Base-by-base conservation (phyloP, 2,329 filamentous ascomycete genomes). In the Ustilaginoidea virens region DNA sequence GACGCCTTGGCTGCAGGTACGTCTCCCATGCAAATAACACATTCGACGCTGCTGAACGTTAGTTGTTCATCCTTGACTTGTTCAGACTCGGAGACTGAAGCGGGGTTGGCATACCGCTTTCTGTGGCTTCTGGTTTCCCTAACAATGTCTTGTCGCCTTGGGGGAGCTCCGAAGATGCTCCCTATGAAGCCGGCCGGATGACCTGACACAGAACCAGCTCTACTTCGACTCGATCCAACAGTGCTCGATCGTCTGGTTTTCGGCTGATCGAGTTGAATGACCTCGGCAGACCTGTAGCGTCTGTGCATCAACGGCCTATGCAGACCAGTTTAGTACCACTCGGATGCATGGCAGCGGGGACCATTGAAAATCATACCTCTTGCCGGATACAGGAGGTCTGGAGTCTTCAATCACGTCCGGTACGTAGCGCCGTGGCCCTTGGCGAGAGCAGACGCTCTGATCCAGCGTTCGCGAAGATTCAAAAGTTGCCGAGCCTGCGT, bases 21-120 rank as follows among this genome's bases (percentile, higher is more conserved):
- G 36, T 81, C 74, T 37, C 80, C 75, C 45, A 75, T 56, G 46
- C 83, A 92, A 15, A 69, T 70, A 27, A 83, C 57, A 42, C 83
- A 92, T 43, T 78, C 67, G 25, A 77, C 64, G 33, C 75, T 83
- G 27, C 12, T n/a, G 3, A 12, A 27, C 17, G 35, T 45, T 23
- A 47, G 39, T 21, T 9, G 25, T 10, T 17, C 7, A 12, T 8
- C 15, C 6, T 17, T 26, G 14, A 7, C 23, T 25, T 5, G 7
- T n/a, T n/a, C n/a, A n/a, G n/a, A n/a, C n/a, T n/a, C n/a, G n/a
- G n/a, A n/a, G n/a, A n/a, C n/a, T n/a, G n/a, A n/a, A 18, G 9
- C 7, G 11, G 16, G 25, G 25, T 7, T 11, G 29, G 25, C 14
- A 16, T 19, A 37, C 46, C 44, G 35, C 17, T 32, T 35, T 12